A percentile compares a stretch with the other conserved stretches of the same genome.
These are phyloP conservation scores for Trifolium fragiferum DNA, from an alignment of 306 rosid genomes.

Conservation along the genomic window DNA sequence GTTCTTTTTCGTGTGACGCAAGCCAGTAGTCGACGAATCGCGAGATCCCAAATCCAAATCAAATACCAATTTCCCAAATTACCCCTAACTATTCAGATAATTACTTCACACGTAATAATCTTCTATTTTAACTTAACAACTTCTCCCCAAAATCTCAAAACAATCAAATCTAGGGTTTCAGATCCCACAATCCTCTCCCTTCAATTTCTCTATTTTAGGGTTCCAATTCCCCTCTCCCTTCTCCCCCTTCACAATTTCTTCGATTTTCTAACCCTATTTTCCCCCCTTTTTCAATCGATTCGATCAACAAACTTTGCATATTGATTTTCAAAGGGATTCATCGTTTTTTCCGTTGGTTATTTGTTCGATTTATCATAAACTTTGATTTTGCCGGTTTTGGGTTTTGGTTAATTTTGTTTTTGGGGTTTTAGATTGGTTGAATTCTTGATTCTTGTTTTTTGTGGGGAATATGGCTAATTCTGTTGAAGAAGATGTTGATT, in stretches of 20 bases:
- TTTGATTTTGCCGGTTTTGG: neutral
- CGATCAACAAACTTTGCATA: neutral
- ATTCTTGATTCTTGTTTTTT: constrained; percentile 19
- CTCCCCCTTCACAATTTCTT: neutral
- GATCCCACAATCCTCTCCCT: constrained; percentile 34
- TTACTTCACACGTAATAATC: constrained; percentile 3
- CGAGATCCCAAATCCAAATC: constrained; percentile 7
- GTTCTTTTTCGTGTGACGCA: neutral
- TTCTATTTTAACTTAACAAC: constrained; percentile 7
- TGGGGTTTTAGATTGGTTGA: neutral
- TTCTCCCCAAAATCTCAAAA: constrained; percentile 30
- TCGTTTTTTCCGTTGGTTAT: constrained; percentile 13
- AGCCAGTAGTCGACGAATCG: neutral
- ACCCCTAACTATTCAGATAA: constrained; percentile 8
- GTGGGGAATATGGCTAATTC: constrained; percentile 58
- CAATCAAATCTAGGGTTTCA: constrained; percentile 58
- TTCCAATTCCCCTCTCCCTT: constrained; percentile 2
- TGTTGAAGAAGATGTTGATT: constrained; percentile 75
- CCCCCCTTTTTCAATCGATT: constrained; percentile 40
- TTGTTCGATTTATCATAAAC: neutral
- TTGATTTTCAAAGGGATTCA: constrained; percentile 16
- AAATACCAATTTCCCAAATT: neutral
- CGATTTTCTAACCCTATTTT: neutral
- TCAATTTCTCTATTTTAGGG: constrained; percentile 10
- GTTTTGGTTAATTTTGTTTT: neutral